These are phyloP conservation scores for Tuber microsphaerosporum DNA, from an alignment of 495 filamentous ascomycete genomes.

Conservation along the genomic window DNA sequence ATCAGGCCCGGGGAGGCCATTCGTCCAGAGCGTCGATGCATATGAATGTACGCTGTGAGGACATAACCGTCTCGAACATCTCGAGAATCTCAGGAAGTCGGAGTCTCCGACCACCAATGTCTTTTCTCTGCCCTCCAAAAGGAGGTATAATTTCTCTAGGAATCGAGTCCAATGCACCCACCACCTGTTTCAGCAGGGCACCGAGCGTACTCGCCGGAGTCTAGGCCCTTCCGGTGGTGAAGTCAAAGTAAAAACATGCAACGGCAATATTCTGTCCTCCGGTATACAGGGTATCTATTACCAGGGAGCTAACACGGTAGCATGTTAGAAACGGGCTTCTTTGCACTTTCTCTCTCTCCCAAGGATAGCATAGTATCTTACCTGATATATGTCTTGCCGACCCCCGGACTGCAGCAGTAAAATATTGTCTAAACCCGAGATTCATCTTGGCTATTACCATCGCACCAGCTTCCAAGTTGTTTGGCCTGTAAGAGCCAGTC, in stretches of 20 bases:
- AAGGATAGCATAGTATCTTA: background rate
- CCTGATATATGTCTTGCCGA: background rate
- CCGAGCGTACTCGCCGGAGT: background rate
- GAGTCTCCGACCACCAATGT: background rate
- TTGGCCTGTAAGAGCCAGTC: background rate
- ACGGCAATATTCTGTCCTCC: background rate
- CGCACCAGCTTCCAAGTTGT: background rate
- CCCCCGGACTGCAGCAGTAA: background rate
- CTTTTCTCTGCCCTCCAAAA: conserved; percentile 4
- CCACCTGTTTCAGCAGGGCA: conserved; percentile 5
- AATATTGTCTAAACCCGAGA: background rate
- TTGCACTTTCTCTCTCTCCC: background rate
- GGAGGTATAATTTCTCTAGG: background rate
- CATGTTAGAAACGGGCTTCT: background rate
- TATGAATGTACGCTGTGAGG: background rate
- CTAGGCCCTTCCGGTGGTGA: background rate
- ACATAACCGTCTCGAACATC: background rate
- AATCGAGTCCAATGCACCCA: background rate
- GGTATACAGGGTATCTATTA: background rate
- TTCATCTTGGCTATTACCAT: background rate
- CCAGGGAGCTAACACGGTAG: background rate
- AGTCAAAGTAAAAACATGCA: conserved; percentile 1
- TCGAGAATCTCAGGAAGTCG: background rate
- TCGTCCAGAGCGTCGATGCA: background rate
- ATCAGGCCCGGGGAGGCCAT: background rate